Evolutionary conservation across 257 asterid genomes (phyloP), one percentile per base, ranked within the genome.

Genomic region (Primulina huaijiensis): DNA sequence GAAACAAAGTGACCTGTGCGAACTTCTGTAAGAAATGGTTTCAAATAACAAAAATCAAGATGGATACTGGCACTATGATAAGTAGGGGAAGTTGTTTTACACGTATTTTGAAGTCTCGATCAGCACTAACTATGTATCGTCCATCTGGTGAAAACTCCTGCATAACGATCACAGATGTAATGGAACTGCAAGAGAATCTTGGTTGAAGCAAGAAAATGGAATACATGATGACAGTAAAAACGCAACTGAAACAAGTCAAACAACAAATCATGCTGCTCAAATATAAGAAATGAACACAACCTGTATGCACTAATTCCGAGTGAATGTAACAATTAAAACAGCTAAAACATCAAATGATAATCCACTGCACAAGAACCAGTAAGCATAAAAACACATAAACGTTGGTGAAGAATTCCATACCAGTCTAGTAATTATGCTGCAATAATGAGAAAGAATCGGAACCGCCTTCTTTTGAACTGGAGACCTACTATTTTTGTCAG

Each of bases 391-490:
- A 31, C 34, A 52, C 31, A 43, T 19, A 77, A 31, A 27, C 59
- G 25, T 43, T 23, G 20, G 58, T 20, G 52, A 5, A 65, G 64
- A 65, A 35, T 21, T 29, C 50, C 81, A 16, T 86, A 93, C 99
- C 98, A 94, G 79, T 79, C 96, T 83, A 71, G 96, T 94, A 78
- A 92, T 88, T 64, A 92, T 94, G 87, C 98, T 94, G 82, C 99
- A 92, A 80, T 92, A 89, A 76, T 92, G 99, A 63, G 96, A 85
- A 76, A 94, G 93, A 78, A 91, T 81, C 8, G 97, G 94, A 65
- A 82, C 83, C 57, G 87, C 93, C 79, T 88, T 94, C 85, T 80
- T 88, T 55, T 74, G 67, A 70, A 74, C 63, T 50, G 76, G 72
- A 75, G 76, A 75, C 21, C 59, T 69, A 71, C 74, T 77, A 73